phyloP scores from a whole-genome alignment of 2,329 filamentous ascomycete genomes.

The Parascedosporium putredinis region DNA sequence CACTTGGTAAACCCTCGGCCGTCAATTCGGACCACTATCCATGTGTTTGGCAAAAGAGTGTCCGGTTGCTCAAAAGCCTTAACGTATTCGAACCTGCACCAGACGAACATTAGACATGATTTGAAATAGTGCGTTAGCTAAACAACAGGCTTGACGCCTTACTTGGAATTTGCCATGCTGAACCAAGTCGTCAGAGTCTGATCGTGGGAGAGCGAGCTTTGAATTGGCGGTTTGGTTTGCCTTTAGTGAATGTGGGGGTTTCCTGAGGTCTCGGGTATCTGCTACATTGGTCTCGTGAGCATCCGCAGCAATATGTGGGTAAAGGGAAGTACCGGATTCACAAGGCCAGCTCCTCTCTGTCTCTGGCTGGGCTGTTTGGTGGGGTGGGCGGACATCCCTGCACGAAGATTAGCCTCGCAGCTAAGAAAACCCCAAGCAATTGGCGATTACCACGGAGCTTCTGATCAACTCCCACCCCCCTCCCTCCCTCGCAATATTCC shows the following conservation, averaged over 20 bases:
- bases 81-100: constrained; percentile 79
- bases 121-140: not conserved
- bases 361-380: not conserved
- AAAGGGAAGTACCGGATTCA: not conserved
- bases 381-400: not conserved
- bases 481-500: not conserved
- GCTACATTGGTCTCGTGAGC: too few species aligned
- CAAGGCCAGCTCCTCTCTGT: too few species aligned
- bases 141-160: constrained; percentile 11
- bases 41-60: constrained; percentile 75
- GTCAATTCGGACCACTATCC: constrained; percentile 90
- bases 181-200: not conserved
- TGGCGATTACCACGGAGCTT: not conserved
- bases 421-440: not conserved
- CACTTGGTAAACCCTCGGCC: constrained; percentile 93
- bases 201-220: not conserved
- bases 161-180: constrained; percentile 48
- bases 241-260: too few species aligned
- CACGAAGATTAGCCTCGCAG: not conserved
- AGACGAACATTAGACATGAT: constrained; percentile 3
- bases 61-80: constrained; percentile 79
- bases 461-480: not conserved
- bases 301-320: too few species aligned
- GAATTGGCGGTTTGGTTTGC: not conserved
- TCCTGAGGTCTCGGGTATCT: too few species aligned